Evolutionary conservation across 441 rosid genomes (phyloP).

Genomic region (Breynia disticha): DNA sequence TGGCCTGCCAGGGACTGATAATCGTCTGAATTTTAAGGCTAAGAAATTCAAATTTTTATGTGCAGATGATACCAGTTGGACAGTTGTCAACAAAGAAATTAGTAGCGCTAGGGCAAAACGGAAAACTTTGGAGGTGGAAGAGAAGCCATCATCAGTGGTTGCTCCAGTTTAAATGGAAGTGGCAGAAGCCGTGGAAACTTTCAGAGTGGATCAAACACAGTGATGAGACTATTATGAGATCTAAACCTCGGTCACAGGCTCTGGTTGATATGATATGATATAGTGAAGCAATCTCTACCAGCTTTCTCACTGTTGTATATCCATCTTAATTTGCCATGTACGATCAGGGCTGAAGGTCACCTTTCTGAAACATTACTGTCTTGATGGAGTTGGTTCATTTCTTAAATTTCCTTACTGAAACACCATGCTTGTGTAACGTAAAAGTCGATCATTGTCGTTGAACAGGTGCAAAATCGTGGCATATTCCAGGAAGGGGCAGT

Average conservation of each 20-base stretch:
- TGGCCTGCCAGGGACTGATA: neutral
- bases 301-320: slow-evolving; percentile 2
- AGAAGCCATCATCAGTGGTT: slow-evolving; percentile 84
- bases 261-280: slow-evolving; percentile 14
- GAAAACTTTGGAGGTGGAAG: slow-evolving; percentile 87
- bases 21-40: slow-evolving; percentile 10
- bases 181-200: slow-evolving; percentile 92
- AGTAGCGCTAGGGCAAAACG: slow-evolving; percentile 48
- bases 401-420: neutral
- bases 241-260: slow-evolving; percentile 42
- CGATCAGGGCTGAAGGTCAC: slow-evolving; percentile 28
- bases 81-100: slow-evolving; percentile 50
- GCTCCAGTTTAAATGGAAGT: slow-evolving; percentile 78
- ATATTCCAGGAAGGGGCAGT: slow-evolving; percentile 7
- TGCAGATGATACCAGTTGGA: slow-evolving; percentile 61
- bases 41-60: slow-evolving; percentile 8
- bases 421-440: neutral
- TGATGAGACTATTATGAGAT: slow-evolving; percentile 51
- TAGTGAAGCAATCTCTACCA: neutral
- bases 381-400: too few relatives aligned
- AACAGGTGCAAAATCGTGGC: slow-evolving; percentile 16
- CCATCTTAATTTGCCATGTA: slow-evolving; percentile 12
- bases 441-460: neutral
- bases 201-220: slow-evolving; percentile 71
- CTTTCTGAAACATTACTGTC: neutral